phyloP scores from a whole-genome alignment of 495 filamentous ascomycete species.

The Trichoderma asperelloides region DNA sequence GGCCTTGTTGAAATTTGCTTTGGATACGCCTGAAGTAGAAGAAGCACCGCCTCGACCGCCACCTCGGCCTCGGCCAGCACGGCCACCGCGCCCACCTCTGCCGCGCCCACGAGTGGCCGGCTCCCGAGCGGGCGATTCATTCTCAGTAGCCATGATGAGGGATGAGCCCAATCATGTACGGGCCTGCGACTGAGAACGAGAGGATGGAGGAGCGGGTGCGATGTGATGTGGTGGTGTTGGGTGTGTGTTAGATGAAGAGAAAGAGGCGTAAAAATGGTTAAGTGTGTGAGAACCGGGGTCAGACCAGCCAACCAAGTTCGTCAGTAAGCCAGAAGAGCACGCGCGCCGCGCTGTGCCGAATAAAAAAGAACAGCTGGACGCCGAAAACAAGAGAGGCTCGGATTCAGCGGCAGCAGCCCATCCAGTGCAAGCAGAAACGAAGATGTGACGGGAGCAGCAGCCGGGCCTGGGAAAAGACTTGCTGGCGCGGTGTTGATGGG shows the following conservation, averaged over 20 bases:
- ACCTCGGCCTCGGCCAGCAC: conserved; percentile 22
- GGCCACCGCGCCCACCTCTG: conserved; percentile 9
- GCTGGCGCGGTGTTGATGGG: not conserved
- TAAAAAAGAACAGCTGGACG: not conserved
- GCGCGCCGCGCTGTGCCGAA: not conserved
- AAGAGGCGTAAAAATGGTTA: not conserved
- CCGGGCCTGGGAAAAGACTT: not conserved
- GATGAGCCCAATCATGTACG: not conserved
- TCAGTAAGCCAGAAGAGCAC: conserved; percentile 1
- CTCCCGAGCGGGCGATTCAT: conserved; percentile 8
- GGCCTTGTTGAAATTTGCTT: conserved; percentile 24
- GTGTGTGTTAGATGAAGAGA: not conserved
- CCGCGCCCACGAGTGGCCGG: conserved; percentile 3
- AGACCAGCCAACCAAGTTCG: not conserved
- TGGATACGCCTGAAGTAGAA: conserved; percentile 22
- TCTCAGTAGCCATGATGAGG: conserved; percentile 7
- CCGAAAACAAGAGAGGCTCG: not conserved
- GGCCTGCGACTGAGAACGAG: not conserved
- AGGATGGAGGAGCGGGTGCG: not conserved
- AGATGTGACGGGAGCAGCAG: not conserved
- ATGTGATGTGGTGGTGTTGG: not conserved
- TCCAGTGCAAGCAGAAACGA: not conserved
- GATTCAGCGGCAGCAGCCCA: not conserved
- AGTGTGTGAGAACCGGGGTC: not conserved
- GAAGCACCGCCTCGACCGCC: conserved; percentile 14